phyloP scores from a whole-genome alignment of 2,329 filamentous ascomycete genomes.

The Colletotrichum sansevieriae region DNA sequence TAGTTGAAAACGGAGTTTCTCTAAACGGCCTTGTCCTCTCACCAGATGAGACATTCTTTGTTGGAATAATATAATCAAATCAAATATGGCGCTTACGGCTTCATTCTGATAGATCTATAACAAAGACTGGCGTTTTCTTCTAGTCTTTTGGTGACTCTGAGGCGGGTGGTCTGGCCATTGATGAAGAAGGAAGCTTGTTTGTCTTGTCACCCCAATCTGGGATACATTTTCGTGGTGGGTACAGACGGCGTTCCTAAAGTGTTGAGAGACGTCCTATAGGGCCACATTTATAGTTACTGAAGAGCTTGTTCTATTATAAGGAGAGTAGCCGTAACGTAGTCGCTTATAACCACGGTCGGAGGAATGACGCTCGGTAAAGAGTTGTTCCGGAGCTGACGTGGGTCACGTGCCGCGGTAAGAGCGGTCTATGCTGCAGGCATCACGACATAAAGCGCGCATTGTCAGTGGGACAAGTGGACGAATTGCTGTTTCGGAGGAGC shows the following conservation, averaged over 20 bases:
- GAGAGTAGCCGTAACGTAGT: too few species aligned
- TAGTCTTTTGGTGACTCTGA: slow-evolving; percentile 56
- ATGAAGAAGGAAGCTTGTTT: slow-evolving; percentile 55
- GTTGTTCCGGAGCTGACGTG: too few species aligned
- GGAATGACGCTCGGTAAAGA: too few species aligned
- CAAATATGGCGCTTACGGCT: slow-evolving; percentile 57
- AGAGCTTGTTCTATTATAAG: too few species aligned
- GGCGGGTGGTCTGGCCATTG: slow-evolving; percentile 54
- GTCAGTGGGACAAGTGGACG: slow-evolving; percentile 50
- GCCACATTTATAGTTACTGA: too few species aligned
- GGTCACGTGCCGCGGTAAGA: too few species aligned
- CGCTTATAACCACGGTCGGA: too few species aligned
- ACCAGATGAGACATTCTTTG: slow-evolving; percentile 53
- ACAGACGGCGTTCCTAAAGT: slow-evolving; percentile 51
- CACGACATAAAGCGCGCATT: slow-evolving; percentile 46
- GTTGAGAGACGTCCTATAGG: too few species aligned
- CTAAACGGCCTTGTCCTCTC: slow-evolving; percentile 56
- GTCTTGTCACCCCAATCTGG: slow-evolving; percentile 54
- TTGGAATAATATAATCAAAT: slow-evolving; percentile 56
- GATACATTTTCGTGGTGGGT: slow-evolving; percentile 54
- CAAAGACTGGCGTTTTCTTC: slow-evolving; percentile 55
- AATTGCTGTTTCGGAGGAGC: slow-evolving; percentile 57
- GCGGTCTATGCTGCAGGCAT: too few species aligned
- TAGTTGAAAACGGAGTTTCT: slow-evolving; percentile 54
- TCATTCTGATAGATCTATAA: slow-evolving; percentile 53